A percentile compares a stretch with the other conserved stretches of the same genome.
These are phyloP conservation scores for Ascochyta clinopodiicola DNA, from an alignment of 2,329 filamentous ascomycete species.

Conservation along the genomic window DNA sequence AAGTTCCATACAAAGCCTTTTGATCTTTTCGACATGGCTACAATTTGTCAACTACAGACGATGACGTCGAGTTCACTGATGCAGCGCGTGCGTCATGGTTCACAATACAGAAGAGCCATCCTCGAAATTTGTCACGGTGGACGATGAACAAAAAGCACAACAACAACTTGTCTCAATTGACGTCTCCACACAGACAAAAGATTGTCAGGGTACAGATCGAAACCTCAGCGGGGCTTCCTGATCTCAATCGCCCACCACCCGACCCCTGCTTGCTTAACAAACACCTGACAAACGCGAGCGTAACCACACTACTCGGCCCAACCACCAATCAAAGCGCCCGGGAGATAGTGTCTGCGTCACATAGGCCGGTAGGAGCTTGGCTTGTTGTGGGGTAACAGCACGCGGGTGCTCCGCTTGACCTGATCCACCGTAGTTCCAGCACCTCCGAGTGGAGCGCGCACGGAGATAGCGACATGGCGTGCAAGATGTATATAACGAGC, in stretches of 20 bases:
- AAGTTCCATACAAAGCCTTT: neutral
- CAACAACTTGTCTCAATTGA: too few relatives aligned
- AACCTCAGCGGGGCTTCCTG: neutral
- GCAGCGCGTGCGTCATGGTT: conserved; percentile 1
- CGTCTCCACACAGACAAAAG: too few relatives aligned
- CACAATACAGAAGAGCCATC: neutral
- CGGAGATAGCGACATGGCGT: conserved; percentile 5
- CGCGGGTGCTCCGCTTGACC: neutral
- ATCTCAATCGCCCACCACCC: neutral
- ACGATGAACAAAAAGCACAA: too few relatives aligned
- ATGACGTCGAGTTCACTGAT: conserved; percentile 9
- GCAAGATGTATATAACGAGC: conserved; percentile 5
- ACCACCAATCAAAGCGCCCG: conserved; percentile 21
- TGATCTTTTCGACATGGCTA: neutral
- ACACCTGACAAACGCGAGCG: conserved; percentile 20
- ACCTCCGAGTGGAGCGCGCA: conserved; percentile 27
- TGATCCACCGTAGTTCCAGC: neutral
- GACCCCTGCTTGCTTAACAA: conserved; percentile 21
- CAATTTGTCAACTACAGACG: neutral
- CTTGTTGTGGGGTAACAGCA: conserved; percentile 33
- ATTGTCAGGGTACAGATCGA: neutral
- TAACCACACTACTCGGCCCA: neutral
- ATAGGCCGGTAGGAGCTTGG: conserved; percentile 18
- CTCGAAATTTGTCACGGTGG: neutral
- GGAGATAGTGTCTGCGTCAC: conserved; percentile 15